Conservation (phyloP, 106 monocot genomes). For the Acanthochlamys bracteata region DNA sequence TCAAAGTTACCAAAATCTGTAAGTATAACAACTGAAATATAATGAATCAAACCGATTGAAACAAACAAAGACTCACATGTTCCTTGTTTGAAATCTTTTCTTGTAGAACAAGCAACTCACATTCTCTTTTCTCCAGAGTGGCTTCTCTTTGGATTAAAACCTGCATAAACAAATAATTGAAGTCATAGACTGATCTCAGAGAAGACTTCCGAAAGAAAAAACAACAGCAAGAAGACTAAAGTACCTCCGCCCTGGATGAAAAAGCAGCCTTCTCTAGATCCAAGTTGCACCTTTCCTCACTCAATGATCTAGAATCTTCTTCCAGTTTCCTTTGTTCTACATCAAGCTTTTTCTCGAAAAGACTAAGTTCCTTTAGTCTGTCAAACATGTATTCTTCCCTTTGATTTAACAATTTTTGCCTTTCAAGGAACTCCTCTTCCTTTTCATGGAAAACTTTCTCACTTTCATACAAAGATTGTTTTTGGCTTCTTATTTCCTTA, state of each 20-base stretch:
- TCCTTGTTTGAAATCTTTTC: constrained; percentile 72
- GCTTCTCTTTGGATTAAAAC: constrained; percentile 54
- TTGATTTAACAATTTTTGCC: constrained; percentile 51
- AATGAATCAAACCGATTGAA: neutral
- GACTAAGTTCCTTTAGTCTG: constrained; percentile 36
- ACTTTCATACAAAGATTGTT: constrained; percentile 55
- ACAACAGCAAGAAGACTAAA: neutral
- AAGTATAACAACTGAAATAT: constrained; percentile 1
- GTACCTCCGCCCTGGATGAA: constrained; percentile 60
- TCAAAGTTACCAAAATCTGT: constrained; percentile 5
- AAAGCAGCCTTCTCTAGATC: constrained; percentile 41
- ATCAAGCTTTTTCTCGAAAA: constrained; percentile 49
- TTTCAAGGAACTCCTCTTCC: constrained; percentile 56
- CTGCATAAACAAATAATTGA: constrained; percentile 26
- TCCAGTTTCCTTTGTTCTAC: constrained; percentile 34
- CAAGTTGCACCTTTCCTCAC: constrained; percentile 45
- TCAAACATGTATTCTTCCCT: constrained; percentile 52
- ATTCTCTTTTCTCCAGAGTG: constrained; percentile 54
- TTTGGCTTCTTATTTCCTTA: constrained; percentile 51
- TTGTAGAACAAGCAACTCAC: constrained; percentile 64
- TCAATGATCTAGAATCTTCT: constrained; percentile 29
- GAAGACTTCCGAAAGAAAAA: neutral
- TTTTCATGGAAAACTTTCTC: constrained; percentile 63
- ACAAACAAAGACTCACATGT: constrained; percentile 28
- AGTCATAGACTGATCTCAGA: neutral